Percentiles rank a stretch among this genome's conserved stretches.
Conservation (phyloP, 192 early-diverging fungal genomes). For the Backusella psychrophila region DNA sequence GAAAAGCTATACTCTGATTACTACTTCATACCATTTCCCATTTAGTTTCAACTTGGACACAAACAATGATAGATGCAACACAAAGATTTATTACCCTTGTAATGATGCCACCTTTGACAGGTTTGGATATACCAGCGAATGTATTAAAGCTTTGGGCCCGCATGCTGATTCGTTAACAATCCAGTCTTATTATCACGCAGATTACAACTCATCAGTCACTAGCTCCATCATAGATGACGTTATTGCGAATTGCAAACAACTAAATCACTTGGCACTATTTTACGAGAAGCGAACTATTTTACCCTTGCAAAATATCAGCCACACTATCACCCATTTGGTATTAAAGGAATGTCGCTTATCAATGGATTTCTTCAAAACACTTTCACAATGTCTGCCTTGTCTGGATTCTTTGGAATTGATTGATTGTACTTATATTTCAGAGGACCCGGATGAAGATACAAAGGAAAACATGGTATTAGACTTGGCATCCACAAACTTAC, state of each 20-base stretch:
- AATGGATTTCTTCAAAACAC: not conserved
- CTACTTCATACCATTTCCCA: not conserved
- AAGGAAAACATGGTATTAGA: not conserved
- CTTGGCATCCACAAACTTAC: not conserved
- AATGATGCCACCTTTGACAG: not conserved
- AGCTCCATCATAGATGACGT: not conserved
- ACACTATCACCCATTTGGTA: not conserved
- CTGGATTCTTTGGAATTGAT: not conserved
- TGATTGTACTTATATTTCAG: not conserved
- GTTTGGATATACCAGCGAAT: not conserved
- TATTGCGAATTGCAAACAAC: not conserved
- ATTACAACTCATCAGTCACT: not conserved
- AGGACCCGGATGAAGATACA: not conserved
- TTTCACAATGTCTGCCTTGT: not conserved
- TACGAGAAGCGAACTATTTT: not conserved
- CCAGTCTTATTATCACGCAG: not conserved
- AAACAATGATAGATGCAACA: not conserved
- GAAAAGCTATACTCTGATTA: not conserved
- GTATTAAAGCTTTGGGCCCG: not conserved
- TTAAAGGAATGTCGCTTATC: not conserved
- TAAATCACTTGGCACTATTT: not conserved
- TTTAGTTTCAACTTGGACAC: not conserved
- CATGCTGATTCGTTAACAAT: not conserved
- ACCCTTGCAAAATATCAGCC: not conserved
- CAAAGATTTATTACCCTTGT: not conserved